Evolutionary conservation across 495 filamentous ascomycete genomes (phyloP).

Genomic region (Penicillium crystallinum): DNA sequence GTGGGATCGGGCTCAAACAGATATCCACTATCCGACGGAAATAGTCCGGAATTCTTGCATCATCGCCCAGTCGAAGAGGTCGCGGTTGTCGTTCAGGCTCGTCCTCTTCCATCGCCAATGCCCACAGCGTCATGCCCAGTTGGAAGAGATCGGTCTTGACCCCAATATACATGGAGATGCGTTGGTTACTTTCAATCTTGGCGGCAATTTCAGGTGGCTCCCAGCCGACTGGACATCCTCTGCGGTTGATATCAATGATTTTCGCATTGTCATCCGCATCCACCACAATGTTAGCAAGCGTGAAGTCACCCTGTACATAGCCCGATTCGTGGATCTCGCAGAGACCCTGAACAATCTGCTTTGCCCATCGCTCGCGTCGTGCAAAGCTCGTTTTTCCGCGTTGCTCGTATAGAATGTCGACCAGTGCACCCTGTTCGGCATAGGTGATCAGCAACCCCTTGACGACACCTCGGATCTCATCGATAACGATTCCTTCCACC

Average conservation of each 20-base stretch:
- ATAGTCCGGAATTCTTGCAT: conserved; percentile 52
- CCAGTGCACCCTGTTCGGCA: conserved; percentile 80
- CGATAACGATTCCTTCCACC: conserved; percentile 84
- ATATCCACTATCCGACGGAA: conserved; percentile 53
- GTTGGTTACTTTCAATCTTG: conserved; percentile 85
- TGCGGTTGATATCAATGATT: conserved; percentile 97
- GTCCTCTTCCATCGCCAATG: conserved; percentile 77
- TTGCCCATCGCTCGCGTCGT: conserved; percentile 82
- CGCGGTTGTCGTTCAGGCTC: conserved; percentile 78
- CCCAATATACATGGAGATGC: conserved; percentile 96
- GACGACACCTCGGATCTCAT: conserved; percentile 66
- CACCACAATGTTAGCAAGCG: conserved; percentile 94
- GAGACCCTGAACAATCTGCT: conserved; percentile 84
- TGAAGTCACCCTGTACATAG: conserved; percentile 97
- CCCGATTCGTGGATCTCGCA: conserved; percentile 93
- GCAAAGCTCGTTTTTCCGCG: conserved; percentile 61
- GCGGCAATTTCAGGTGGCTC: conserved; percentile 88
- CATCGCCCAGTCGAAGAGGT: conserved; percentile 53
- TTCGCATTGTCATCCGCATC: conserved; percentile 79
- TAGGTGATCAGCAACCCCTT: conserved; percentile 90
- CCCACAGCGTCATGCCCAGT: conserved; percentile 96
- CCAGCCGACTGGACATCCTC: conserved; percentile 96
- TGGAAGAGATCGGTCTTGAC: conserved; percentile 96
- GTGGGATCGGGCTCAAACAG: conserved; percentile 53
- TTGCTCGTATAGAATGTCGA: conserved; percentile 84